phyloP scores from a whole-genome alignment of 495 filamentous ascomycete genomes.

The Bombardia bombarda region DNA sequence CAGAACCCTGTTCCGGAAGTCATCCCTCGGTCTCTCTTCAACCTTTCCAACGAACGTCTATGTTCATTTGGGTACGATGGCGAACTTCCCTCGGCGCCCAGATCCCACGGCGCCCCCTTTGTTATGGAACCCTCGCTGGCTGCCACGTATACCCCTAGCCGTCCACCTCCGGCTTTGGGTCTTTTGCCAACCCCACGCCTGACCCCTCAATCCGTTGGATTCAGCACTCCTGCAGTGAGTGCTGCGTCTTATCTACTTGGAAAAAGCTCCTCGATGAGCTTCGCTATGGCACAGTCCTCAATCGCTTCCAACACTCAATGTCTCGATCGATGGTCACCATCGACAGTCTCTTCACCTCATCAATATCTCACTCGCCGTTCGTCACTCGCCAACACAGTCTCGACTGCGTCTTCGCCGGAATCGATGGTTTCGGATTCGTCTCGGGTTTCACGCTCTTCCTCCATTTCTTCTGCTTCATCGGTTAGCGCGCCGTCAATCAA shows the following conservation, averaged over 20 bases:
- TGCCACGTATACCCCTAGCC: constrained; percentile 43
- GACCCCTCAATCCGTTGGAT: constrained; percentile 67
- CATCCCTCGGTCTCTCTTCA: constrained; percentile 25
- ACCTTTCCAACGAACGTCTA: constrained; percentile 17
- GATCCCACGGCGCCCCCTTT: constrained; percentile 38
- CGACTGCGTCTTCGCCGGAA: constrained; percentile 76
- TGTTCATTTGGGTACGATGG: constrained; percentile 24
- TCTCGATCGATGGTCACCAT: constrained; percentile 53
- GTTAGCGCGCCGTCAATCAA: constrained; percentile 58
- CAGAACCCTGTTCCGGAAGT: constrained; percentile 20
- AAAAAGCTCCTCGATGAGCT: constrained; percentile 58
- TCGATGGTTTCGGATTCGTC: constrained; percentile 86
- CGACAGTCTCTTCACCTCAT: constrained; percentile 44
- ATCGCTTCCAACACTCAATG: constrained; percentile 49
- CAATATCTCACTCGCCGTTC: constrained; percentile 59
- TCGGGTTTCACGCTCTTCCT: constrained; percentile 64
- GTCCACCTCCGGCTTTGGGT: constrained; percentile 45
- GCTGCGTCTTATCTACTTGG: constrained; percentile 46
- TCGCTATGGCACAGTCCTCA: constrained; percentile 72
- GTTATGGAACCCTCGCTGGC: constrained; percentile 54
- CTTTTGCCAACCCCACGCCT: constrained; percentile 72
- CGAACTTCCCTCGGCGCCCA: constrained; percentile 40
- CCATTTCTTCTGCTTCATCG: constrained; percentile 63
- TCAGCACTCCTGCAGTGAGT: constrained; percentile 89
- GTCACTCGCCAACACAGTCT: constrained; percentile 68